A percentile compares a stretch with the other conserved stretches of the same genome.
These are phyloP conservation scores for Trichoderma endophyticum DNA, from an alignment of 2,329 filamentous ascomycete species.

Conservation along the genomic window DNA sequence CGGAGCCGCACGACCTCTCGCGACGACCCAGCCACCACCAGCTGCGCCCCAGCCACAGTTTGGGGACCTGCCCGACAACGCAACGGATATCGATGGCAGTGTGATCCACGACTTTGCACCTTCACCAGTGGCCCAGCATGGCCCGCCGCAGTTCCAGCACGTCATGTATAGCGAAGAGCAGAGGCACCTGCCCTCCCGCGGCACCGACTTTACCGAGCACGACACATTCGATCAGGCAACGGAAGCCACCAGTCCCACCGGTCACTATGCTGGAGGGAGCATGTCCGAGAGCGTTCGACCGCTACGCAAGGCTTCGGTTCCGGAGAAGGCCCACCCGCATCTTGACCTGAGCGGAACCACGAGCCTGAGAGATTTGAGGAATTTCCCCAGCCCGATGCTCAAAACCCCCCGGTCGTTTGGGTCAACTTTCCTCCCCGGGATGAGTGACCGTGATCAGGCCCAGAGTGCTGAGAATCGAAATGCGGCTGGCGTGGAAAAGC, in stretches of 20 bases:
- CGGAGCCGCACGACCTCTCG: constrained; percentile 49
- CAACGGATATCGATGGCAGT: constrained; percentile 45
- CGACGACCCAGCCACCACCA: constrained; percentile 36
- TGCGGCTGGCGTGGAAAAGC: constrained; percentile 70
- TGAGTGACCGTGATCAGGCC: constrained; percentile 44
- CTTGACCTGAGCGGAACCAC: constrained; percentile 60
- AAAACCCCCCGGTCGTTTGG: constrained; percentile 75
- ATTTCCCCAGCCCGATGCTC: constrained; percentile 55
- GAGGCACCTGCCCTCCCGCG: constrained; percentile 66
- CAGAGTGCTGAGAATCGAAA: constrained; percentile 52
- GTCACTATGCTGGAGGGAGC: constrained; percentile 57
- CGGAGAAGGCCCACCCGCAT: constrained; percentile 31
- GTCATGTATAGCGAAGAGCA: constrained; percentile 41
- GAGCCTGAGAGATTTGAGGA: constrained; percentile 51
- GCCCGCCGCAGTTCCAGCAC: constrained; percentile 33
- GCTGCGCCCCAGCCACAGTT: constrained; percentile 30
- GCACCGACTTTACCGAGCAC: constrained; percentile 76
- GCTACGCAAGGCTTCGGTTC: constrained; percentile 51
- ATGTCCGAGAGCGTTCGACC: constrained; percentile 76
- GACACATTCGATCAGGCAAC: constrained; percentile 68
- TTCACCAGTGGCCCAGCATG: constrained; percentile 46
- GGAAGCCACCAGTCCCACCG: constrained; percentile 70
- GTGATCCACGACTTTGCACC: constrained; percentile 47
- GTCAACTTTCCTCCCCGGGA: constrained; percentile 66
- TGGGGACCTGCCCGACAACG: constrained; percentile 37